Evolutionary conservation across 768 basidiomycete genomes (phyloP).

Genomic region (Psilocybe cubensis): DNA sequence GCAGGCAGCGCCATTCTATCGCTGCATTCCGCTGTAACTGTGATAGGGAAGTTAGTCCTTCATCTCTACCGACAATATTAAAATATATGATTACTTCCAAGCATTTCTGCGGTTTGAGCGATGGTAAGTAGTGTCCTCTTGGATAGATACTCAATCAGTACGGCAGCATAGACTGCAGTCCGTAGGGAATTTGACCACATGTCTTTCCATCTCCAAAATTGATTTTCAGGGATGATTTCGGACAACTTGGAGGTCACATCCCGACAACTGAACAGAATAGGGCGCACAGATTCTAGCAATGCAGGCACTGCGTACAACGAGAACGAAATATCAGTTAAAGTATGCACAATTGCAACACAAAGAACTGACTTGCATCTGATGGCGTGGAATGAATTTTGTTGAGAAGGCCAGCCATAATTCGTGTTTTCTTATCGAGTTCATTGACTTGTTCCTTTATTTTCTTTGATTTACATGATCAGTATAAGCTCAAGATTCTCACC

Average conservation of each 20-base stretch:
- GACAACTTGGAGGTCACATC: conserved; percentile 56
- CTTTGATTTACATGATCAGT: conserved; percentile 36
- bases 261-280: conserved; percentile 57
- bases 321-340: conserved; percentile 1
- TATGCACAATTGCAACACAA: conserved; percentile 2
- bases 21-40: conserved; percentile 74
- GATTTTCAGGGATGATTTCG: conserved; percentile 63
- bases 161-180: conserved; percentile 65
- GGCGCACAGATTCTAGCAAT: conserved; percentile 59
- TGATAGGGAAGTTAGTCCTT: background rate
- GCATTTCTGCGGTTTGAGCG: conserved; percentile 47
- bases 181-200: conserved; percentile 79
- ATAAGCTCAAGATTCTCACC: too few species aligned
- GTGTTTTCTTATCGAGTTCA: conserved; percentile 75
- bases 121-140: conserved; percentile 63
- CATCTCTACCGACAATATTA: too few species aligned
- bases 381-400: conserved; percentile 84
- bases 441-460: conserved; percentile 80
- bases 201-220: conserved; percentile 86
- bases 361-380: conserved; percentile 52
- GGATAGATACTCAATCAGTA: conserved; percentile 67
- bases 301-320: conserved; percentile 50
- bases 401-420: conserved; percentile 72
- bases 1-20: conserved; percentile 64
- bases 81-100: conserved; percentile 83